phyloP scores from a whole-genome alignment of 164 flowering plant species.

The Echeveria elegans region DNA sequence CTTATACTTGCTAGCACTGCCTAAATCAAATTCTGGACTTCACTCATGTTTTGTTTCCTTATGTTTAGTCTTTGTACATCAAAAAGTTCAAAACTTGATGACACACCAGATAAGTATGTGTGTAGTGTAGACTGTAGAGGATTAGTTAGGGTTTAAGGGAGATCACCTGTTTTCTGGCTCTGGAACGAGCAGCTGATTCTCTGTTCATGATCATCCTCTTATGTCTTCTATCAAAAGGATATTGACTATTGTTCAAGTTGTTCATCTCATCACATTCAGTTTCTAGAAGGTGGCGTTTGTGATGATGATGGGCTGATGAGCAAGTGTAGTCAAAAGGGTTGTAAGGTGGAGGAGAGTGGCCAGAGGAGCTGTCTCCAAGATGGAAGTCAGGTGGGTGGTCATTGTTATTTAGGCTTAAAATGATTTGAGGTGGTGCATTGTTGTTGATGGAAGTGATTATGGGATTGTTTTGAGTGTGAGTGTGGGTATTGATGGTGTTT shows the following conservation, averaged over 20 bases:
- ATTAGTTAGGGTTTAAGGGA: neutral
- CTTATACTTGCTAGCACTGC: too few relatives aligned
- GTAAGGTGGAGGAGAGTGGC: neutral
- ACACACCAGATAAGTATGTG: neutral
- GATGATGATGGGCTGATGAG: constrained; percentile 6
- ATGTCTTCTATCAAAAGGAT: constrained; percentile 17
- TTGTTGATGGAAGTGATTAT: neutral
- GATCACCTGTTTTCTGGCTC: constrained; percentile 41
- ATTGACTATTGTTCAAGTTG: neutral
- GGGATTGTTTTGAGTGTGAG: neutral
- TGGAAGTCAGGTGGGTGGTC: neutral
- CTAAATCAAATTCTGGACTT: neutral
- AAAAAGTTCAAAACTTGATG: neutral
- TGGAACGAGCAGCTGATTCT: constrained; percentile 42
- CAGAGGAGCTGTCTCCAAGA: neutral
- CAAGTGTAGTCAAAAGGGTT: neutral
- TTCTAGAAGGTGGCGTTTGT: too few relatives aligned
- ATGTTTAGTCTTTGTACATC: neutral
- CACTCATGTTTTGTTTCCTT: neutral
- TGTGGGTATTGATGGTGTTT: constrained; percentile 12
- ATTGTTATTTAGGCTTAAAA: constrained; percentile 12
- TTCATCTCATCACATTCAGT: neutral
- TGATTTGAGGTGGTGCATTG: neutral
- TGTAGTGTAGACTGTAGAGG: neutral
- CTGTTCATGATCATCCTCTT: constrained; percentile 43